A percentile compares a stretch with the other conserved stretches of the same genome.
phyloP scores from a whole-genome alignment of 1,284 basidiomycete species.

The Termitomyces sp. region DNA sequence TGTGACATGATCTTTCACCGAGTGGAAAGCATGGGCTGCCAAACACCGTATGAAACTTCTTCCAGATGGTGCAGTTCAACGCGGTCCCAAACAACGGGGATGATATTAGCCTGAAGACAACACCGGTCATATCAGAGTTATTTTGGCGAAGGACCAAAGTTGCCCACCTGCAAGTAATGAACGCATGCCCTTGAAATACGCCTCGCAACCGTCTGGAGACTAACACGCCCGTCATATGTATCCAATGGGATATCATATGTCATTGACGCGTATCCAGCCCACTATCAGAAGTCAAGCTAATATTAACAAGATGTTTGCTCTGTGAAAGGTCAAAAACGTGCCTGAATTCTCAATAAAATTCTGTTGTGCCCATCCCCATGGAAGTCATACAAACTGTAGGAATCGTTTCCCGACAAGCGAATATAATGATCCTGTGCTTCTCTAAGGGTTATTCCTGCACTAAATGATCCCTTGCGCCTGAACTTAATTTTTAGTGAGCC shows the following conservation, averaged over 20 bases:
- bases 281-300: conserved; percentile 34
- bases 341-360: conserved; percentile 59
- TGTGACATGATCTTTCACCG: conserved; percentile 23
- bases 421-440: conserved; percentile 61
- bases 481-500: conserved; percentile 58
- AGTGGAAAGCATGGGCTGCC: conserved; percentile 57
- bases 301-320: background rate
- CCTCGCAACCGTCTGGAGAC: conserved; percentile 62
- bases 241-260: conserved; percentile 74
- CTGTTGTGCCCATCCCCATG: conserved; percentile 54
- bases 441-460: conserved; percentile 59
- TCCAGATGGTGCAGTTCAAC: conserved; percentile 70
- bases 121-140: conserved; percentile 11
- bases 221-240: conserved; percentile 57
- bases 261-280: conserved; percentile 65
- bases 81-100: conserved; percentile 63
- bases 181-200: conserved; percentile 65
- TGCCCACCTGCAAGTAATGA: conserved; percentile 64
- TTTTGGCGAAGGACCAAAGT: background rate
- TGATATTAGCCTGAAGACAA: conserved; percentile 50
- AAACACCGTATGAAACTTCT: conserved; percentile 60
- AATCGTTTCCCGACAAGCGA: conserved; percentile 53
- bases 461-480: conserved; percentile 63
- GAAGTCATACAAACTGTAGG: conserved; percentile 58
- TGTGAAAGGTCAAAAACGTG: conserved; percentile 23